Percentiles rank a stretch among this genome's conserved stretches.
phyloP scores from a whole-genome alignment of 2,329 filamentous ascomycete species.

The Alternaria gaisen region DNA sequence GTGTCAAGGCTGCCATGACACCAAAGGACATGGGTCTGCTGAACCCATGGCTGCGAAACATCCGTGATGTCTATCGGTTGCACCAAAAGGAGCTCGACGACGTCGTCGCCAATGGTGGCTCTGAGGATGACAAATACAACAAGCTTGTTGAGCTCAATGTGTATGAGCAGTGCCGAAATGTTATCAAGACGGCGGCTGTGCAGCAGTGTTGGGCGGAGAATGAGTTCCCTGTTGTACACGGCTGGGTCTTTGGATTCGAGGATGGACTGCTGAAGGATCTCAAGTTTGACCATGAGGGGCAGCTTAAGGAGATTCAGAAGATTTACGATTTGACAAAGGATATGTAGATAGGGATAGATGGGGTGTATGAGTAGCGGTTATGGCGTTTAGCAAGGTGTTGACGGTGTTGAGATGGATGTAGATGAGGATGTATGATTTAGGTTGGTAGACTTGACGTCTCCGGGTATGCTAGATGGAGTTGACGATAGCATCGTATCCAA shows the following conservation, averaged over 20 bases:
- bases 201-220: constrained; percentile 69
- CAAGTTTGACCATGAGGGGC: constrained; percentile 67
- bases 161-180: constrained; percentile 49
- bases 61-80: constrained; percentile 76
- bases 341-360: not conserved
- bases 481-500: not conserved
- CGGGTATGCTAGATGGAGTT: not conserved
- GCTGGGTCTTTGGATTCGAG: constrained; percentile 76
- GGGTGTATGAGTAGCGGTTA: constrained; percentile 12
- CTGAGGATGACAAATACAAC: constrained; percentile 44
- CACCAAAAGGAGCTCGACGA: constrained; percentile 73
- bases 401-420: not conserved
- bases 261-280: constrained; percentile 73
- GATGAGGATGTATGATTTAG: not conserved
- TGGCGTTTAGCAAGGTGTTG: constrained; percentile 21
- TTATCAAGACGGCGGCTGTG: constrained; percentile 60
- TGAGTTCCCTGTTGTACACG: constrained; percentile 74
- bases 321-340: constrained; percentile 63
- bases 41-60: constrained; percentile 78
- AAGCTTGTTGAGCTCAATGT: constrained; percentile 51
- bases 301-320: constrained; percentile 68
- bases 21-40: constrained; percentile 74
- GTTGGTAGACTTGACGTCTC: not conserved
- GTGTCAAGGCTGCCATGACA: constrained; percentile 69
- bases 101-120: constrained; percentile 25